Evolutionary conservation across 345 rosid genomes (phyloP), one percentile per base, ranked within the genome.

Genomic region (Salix viminalis): DNA sequence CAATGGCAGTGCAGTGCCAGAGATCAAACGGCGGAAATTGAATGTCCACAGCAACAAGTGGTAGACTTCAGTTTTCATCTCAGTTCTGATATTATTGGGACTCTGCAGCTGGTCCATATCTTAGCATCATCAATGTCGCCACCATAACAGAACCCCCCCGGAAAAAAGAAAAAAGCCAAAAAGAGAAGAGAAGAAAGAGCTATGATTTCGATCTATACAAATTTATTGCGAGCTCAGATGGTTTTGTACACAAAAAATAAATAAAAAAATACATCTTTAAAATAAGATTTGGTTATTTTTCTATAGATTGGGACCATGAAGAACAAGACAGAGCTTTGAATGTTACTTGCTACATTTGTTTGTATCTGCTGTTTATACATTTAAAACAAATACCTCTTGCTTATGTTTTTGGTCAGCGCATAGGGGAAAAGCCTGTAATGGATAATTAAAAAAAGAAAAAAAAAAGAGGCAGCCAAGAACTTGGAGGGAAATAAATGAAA

Each of bases 1-100:
- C 41, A 1, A 34, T 28, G 66, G 65, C 23, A 32, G 48, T 80
- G 5, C 82, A 77, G 34, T 76, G 50, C 77, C 75, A 69, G 83
- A 82, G 66, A 73, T 67, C 60, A 85, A 85, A 77, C 77, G 83
- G 71, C 80, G 72, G 1, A 81, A 70, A 80, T 9, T 78, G 5
- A 79, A 56, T 66, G 79, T 78, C 62, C 44, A 44, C 67, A 67
- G 65, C 76, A 67, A 77, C 67, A 85, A 69, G 41, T 70, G 69
- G 42, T 23, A 32, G 73, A 76, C 34, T 50, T 58, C 67, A 61
- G 56, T 46, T 71, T 77, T 56, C 34, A 1, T 52, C 61, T 7
- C 28, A 9, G 62, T n/a, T 58, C 28, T 56, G 62, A 58, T n/a
- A 58, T 8, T n/a, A n/a, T n/a, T n/a, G 62, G 62, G 28, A 58